Percentiles rank a stretch among this genome's conserved stretches.
phyloP scores from a whole-genome alignment of 306 rosid genomes.

The Parietaria judaica region DNA sequence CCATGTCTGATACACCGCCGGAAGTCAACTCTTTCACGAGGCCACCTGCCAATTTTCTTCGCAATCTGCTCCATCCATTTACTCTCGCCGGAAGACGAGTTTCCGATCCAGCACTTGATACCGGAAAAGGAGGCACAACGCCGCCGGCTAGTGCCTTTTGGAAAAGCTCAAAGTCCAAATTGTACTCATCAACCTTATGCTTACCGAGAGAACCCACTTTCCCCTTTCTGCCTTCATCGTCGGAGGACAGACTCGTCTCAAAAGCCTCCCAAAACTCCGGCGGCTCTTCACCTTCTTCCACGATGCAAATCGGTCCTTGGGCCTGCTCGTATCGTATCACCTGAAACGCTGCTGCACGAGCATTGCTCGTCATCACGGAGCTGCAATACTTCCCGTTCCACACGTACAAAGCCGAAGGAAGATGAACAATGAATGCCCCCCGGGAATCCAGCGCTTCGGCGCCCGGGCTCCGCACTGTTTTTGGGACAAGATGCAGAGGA shows the following conservation, averaged over 20 bases:
- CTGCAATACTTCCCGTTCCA: constrained; percentile 66
- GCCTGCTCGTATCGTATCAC: constrained; percentile 73
- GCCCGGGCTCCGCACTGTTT: constrained; percentile 46
- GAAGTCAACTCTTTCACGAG: constrained; percentile 45
- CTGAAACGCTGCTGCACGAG: constrained; percentile 59
- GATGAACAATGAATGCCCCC: constrained; percentile 76
- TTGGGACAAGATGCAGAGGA: constrained; percentile 90
- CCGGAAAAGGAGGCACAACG: constrained; percentile 75
- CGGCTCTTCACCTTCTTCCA: constrained; percentile 71
- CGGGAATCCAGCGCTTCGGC: constrained; percentile 77
- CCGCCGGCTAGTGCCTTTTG: constrained; percentile 83
- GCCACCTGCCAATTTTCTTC: constrained; percentile 48
- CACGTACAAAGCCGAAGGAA: constrained; percentile 72
- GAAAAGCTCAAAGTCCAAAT: constrained; percentile 72
- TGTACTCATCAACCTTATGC: constrained; percentile 57
- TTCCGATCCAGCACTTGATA: constrained; percentile 57
- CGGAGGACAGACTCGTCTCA: constrained; percentile 26
- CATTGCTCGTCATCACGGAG: constrained; percentile 48
- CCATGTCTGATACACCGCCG: constrained; percentile 21
- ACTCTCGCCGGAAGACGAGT: constrained; percentile 78
- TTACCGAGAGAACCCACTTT: constrained; percentile 19
- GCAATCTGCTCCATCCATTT: constrained; percentile 67
- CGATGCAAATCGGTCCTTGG: constrained; percentile 34
- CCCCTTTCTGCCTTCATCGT: constrained; percentile 30
- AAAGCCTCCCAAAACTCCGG: constrained; percentile 70